Evolutionary conservation across 2,329 filamentous ascomycete species (phyloP), one percentile per base, ranked within the genome.

Genomic region (Colletotrichum sp.): DNA sequence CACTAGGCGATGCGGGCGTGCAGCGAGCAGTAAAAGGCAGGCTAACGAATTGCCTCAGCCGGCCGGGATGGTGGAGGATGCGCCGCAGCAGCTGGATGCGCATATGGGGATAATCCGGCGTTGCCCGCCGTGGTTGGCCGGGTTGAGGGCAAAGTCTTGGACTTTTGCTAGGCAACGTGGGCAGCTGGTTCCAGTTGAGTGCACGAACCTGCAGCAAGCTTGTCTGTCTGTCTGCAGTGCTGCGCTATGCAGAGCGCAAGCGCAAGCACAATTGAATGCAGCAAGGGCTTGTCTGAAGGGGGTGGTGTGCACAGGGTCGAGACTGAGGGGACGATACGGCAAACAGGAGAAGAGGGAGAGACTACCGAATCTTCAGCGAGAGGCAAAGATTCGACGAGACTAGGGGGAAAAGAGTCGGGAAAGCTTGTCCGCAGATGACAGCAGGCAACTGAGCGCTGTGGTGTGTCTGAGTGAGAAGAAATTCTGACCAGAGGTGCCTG

Each of bases 321-420:
- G 43, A 52, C n/a, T 52, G 43, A 52, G 43, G 43, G n/a, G 43
- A 52, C n/a, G 43, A 52, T 52, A 13, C 43, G 36, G 34, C 34
- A 10, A 66, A 63, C 34, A 67, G 48, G 61, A 32, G 34, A 36
- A 43, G 38, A 18, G 36, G 65, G 21, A 70, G 38, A 57, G 61
- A 72, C 36, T 57, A 64, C 73, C 69, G 73, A 75, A 24, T 75
- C 73, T 75, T 73, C 73, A 75, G 73, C 73, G 73, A 75, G 69
- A 43, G 60, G 67, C 58, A 34, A 74, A 66, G 55, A 28, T 8
- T 21, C 55, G 26, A 30, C 34, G 24, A 32, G 38, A 58, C 57
- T 21, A 43, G 57, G 26, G 65, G 61, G 43, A 38, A 34, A 61
- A 67, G 64, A 55, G 55, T 38, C 18, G 63, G 73, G 73, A 24